These are phyloP conservation scores for Podila clonocystis DNA, from an alignment of 192 early-diverging fungal species.

Conservation along the genomic window DNA sequence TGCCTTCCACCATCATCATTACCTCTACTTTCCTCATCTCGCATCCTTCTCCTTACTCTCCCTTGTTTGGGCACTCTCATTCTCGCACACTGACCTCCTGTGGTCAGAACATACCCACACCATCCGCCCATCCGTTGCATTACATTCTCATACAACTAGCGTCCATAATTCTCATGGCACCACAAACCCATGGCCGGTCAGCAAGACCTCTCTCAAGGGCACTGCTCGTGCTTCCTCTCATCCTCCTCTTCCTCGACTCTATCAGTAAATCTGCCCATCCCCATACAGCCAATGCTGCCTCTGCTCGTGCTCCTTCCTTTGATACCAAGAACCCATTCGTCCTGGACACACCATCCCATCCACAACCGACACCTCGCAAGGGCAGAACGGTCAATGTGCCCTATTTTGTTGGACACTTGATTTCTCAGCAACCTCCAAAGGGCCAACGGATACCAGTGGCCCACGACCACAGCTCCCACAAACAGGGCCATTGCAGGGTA, in stretches of 20 bases:
- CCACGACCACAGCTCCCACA: conserved; percentile 17
- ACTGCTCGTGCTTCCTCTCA: neutral
- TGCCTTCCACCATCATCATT: neutral
- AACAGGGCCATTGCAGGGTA: conserved; percentile 15
- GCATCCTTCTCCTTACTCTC: neutral
- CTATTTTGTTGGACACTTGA: conserved; percentile 38
- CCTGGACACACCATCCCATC: neutral
- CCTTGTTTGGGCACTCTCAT: neutral
- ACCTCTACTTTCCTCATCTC: neutral
- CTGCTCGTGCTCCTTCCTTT: no score
- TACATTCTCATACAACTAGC: neutral
- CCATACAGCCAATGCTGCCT: no score
- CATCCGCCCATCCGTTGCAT: neutral
- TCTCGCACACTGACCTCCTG: neutral
- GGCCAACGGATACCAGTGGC: neutral
- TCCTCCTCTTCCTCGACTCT: conserved; percentile 6
- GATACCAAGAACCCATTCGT: neutral
- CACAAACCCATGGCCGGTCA: no score
- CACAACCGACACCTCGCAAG: neutral
- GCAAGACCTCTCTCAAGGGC: neutral
- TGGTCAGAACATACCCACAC: no score
- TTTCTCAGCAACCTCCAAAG: neutral
- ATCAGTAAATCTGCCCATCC: neutral
- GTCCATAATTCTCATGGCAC: neutral
- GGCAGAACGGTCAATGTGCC: conserved; percentile 21